Conservation (phyloP, 495 filamentous ascomycete species). For the Cryomyces minteri region DNA sequence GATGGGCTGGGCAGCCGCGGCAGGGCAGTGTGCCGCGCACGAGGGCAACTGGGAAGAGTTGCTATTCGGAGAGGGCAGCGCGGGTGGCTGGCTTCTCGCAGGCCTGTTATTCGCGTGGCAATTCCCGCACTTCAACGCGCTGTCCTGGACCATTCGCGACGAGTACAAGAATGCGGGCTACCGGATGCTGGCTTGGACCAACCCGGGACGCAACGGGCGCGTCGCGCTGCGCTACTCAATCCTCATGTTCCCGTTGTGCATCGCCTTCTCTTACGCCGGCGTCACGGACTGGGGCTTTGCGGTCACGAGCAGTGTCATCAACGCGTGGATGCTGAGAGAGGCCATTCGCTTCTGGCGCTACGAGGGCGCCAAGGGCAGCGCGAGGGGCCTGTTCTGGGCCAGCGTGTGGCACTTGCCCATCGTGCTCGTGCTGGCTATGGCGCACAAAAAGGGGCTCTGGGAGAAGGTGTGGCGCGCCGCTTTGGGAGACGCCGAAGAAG, state of each 20-base stretch:
- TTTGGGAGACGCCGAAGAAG: conserved; percentile 31
- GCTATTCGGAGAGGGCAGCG: conserved; percentile 45
- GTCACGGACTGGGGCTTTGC: conserved; percentile 84
- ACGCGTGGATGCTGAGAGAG: conserved; percentile 70
- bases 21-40: conserved; percentile 66
- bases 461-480: conserved; percentile 58
- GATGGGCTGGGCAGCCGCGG: conserved; percentile 95
- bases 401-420: conserved; percentile 94
- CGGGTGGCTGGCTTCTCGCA: conserved; percentile 82
- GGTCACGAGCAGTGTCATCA: conserved; percentile 60
- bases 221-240: conserved; percentile 82
- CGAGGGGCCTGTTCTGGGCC: conserved; percentile 84
- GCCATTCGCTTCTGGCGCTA: conserved; percentile 67
- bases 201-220: conserved; percentile 63
- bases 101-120: conserved; percentile 86
- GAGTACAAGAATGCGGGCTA: conserved; percentile 83
- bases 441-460: conserved; percentile 92
- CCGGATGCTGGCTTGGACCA: conserved; percentile 78
- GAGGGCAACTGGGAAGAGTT: conserved; percentile 57
- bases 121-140: conserved; percentile 91
- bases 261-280: conserved; percentile 59
- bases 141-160: conserved; percentile 71
- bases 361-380: conserved; percentile 62
- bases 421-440: conserved; percentile 76
- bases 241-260: conserved; percentile 71